phyloP scores from a whole-genome alignment of 495 filamentous ascomycete species.

The Xylaria castorea region DNA sequence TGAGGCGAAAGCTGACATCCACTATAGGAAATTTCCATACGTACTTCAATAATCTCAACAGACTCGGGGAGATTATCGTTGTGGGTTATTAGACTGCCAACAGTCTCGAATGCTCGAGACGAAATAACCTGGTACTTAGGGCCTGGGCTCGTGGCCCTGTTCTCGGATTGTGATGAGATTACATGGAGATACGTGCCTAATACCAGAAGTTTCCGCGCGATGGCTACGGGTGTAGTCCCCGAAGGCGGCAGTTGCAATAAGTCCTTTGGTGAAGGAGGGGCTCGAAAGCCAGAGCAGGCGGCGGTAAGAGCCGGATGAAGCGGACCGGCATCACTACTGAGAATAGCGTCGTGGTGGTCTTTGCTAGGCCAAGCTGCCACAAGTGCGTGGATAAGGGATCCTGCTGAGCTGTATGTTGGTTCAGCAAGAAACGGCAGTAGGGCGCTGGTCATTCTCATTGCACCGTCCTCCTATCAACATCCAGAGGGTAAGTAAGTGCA shows the following conservation, averaged over 20 bases:
- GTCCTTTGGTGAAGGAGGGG: slow-evolving; percentile 33
- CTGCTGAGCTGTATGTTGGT: slow-evolving; percentile 31
- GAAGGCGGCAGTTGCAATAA: slow-evolving; percentile 46
- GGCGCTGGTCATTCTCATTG: background rate
- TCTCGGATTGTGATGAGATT: slow-evolving; percentile 35
- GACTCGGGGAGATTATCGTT: slow-evolving; percentile 56
- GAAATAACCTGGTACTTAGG: slow-evolving; percentile 41
- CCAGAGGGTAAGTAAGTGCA: slow-evolving; percentile 1
- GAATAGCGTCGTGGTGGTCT: slow-evolving; percentile 45
- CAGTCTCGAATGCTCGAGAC: slow-evolving; percentile 46
- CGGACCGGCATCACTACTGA: slow-evolving; percentile 35
- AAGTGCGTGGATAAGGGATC: slow-evolving; percentile 35
- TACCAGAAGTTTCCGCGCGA: slow-evolving; percentile 55
- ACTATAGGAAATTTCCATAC: background rate
- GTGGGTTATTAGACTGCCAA: slow-evolving; percentile 51
- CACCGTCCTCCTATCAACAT: background rate
- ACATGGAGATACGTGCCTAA: slow-evolving; percentile 52
- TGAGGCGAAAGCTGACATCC: background rate
- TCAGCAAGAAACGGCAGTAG: slow-evolving; percentile 18
- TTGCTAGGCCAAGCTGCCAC: slow-evolving; percentile 49
- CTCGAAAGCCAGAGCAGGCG: slow-evolving; percentile 33
- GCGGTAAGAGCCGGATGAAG: slow-evolving; percentile 39
- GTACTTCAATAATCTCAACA: slow-evolving; percentile 54
- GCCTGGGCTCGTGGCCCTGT: slow-evolving; percentile 27
- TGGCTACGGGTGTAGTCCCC: slow-evolving; percentile 51